Evolutionary conservation across 1,139 yeast genomes (phyloP).

Genomic region (Taiozyma sp.): DNA sequence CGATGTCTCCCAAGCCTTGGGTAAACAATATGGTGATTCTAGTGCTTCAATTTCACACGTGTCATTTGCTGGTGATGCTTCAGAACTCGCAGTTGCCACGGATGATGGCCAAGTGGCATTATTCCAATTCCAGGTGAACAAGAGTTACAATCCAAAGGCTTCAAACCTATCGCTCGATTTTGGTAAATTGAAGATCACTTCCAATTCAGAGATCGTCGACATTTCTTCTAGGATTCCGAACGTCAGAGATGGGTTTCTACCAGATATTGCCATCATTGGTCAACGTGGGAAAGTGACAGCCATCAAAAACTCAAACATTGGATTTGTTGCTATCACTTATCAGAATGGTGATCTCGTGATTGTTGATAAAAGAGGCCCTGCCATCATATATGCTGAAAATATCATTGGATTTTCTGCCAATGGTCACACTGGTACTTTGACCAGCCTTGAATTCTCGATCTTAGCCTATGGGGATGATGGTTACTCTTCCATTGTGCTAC

Average conservation of each 20-base stretch:
- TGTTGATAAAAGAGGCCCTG: slow-evolving; percentile 84
- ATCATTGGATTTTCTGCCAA: slow-evolving; percentile 22
- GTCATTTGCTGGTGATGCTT: slow-evolving; percentile 70
- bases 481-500: slow-evolving; percentile 64
- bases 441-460: slow-evolving; percentile 67
- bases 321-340: slow-evolving; percentile 83
- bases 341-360: slow-evolving; percentile 69
- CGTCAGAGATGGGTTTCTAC: slow-evolving; percentile 63
- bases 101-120: slow-evolving; percentile 70
- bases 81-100: slow-evolving; percentile 71
- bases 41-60: slow-evolving; percentile 45
- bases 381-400: slow-evolving; percentile 57
- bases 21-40: background rate
- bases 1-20: slow-evolving; percentile 32
- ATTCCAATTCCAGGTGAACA: slow-evolving; percentile 65
- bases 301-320: slow-evolving; percentile 64
- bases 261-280: slow-evolving; percentile 49
- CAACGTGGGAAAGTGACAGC: slow-evolving; percentile 49
- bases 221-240: slow-evolving; percentile 34
- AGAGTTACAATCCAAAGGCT: slow-evolving; percentile 30
- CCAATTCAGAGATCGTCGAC: slow-evolving; percentile 27
- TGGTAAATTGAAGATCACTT: slow-evolving; percentile 26
- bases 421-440: slow-evolving; percentile 33
- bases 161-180: slow-evolving; percentile 26
- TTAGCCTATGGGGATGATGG: slow-evolving; percentile 59